Percentiles rank a stretch among this genome's conserved stretches.
Conservation (phyloP, 768 basidiomycete species). For the Pluteus cervinus region DNA sequence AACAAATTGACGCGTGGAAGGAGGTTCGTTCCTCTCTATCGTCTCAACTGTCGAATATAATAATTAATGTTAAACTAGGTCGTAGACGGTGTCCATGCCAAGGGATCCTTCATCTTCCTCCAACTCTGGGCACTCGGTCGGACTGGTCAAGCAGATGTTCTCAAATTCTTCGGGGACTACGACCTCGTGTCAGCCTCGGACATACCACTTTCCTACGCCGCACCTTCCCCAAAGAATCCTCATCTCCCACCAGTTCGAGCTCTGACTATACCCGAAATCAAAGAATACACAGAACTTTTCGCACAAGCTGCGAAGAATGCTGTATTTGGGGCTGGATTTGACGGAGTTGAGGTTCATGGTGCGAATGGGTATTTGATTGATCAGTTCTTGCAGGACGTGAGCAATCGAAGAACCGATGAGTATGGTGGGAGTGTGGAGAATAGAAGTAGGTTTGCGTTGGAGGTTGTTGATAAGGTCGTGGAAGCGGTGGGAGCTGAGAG, state of each 20-base stretch:
- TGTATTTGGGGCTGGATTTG: slow-evolving; percentile 55
- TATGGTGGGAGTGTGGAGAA: slow-evolving; percentile 67
- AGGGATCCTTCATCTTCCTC: slow-evolving; percentile 37
- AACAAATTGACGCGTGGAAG: slow-evolving; percentile 46
- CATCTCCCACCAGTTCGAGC: too few species aligned
- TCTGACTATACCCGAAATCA: slow-evolving; percentile 42
- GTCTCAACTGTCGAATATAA: too few species aligned
- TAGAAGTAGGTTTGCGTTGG: slow-evolving; percentile 49
- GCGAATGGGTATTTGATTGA: slow-evolving; percentile 47
- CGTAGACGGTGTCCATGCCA: slow-evolving; percentile 48
- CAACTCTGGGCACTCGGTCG: slow-evolving; percentile 59
- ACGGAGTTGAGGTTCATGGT: slow-evolving; percentile 49
- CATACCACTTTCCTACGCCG: too few species aligned
- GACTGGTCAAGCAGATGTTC: slow-evolving; percentile 22
- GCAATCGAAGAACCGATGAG: slow-evolving; percentile 53
- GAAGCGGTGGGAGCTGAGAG: slow-evolving; percentile 47
- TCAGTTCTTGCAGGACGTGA: slow-evolving; percentile 56
- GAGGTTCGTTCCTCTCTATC: too few species aligned
- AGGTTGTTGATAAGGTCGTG: slow-evolving; percentile 46
- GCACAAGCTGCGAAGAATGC: slow-evolving; percentile 51
- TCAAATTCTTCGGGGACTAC: slow-evolving; percentile 24
- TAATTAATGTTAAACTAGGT: too few species aligned
- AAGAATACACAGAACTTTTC: slow-evolving; percentile 43
- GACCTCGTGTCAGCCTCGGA: too few species aligned
- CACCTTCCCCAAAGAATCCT: too few species aligned